Conservation (phyloP, 2,329 filamentous ascomycete genomes). For the Ophidiomyces ophidiicola region DNA sequence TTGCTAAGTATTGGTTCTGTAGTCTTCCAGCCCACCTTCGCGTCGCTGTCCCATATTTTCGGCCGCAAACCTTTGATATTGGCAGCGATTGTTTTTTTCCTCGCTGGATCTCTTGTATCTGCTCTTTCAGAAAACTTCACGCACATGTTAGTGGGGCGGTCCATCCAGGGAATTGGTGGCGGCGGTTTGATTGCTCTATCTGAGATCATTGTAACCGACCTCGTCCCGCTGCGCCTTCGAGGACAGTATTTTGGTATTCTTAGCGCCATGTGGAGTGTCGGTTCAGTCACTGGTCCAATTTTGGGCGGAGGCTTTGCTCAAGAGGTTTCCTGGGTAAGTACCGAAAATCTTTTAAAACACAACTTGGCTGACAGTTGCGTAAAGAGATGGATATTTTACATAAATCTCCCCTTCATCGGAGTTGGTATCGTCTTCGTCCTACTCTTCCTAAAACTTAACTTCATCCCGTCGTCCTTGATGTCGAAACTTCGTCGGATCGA, state of each 20-base stretch:
- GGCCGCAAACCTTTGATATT: constrained; percentile 35
- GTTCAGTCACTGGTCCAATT: constrained; percentile 31
- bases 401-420: constrained; percentile 48
- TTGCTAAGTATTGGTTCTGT: constrained; percentile 1
- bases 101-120: constrained; percentile 34
- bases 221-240: constrained; percentile 32
- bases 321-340: constrained; percentile 28
- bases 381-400: constrained; percentile 56
- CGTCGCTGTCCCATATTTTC: constrained; percentile 38
- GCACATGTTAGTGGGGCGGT: constrained; percentile 36
- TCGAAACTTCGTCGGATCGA: constrained; percentile 47
- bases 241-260: constrained; percentile 32
- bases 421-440: constrained; percentile 39
- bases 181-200: constrained; percentile 35
- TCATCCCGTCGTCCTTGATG: constrained; percentile 36
- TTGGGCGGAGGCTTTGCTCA: constrained; percentile 33
- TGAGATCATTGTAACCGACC: constrained; percentile 35
- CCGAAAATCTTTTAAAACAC: neutral
- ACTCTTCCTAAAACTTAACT: constrained; percentile 43
- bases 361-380: neutral
- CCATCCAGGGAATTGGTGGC: constrained; percentile 36
- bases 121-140: constrained; percentile 33
- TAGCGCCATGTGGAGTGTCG: constrained; percentile 31
- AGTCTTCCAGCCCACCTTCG: constrained; percentile 42
- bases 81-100: constrained; percentile 32